Percentiles rank a stretch among this genome's conserved stretches.
Evolutionary conservation across 2,329 filamentous ascomycete species (phyloP).

Genomic region (Amauroascus verrucosus): DNA sequence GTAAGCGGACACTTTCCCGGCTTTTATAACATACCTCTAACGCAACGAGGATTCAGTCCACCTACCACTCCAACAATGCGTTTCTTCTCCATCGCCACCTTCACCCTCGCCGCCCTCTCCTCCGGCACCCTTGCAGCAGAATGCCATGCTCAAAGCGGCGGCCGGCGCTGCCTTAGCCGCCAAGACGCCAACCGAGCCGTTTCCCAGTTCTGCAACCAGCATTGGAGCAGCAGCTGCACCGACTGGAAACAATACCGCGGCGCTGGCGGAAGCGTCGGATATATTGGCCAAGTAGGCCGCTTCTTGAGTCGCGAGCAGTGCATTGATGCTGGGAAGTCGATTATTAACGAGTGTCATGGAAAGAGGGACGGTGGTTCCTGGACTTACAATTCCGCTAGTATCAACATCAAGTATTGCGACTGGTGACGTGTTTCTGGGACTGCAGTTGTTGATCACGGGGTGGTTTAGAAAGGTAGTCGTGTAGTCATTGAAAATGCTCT

Average conservation of each 20-base stretch:
- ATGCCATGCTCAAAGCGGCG: conserved; percentile 1
- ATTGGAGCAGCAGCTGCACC: conserved; percentile 1
- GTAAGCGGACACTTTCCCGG: no score
- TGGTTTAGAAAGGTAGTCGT: not conserved
- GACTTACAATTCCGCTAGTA: not conserved
- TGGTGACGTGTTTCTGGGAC: not conserved
- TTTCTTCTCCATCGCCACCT: conserved; percentile 5
- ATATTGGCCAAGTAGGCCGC: conserved; percentile 3
- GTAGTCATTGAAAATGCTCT: not conserved
- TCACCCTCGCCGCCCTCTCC: conserved; percentile 1
- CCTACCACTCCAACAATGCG: not conserved
- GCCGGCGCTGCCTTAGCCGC: conserved; percentile 1
- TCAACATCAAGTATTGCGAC: conserved; percentile 9
- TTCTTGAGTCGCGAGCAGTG: conserved; percentile 4
- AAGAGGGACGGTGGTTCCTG: conserved; percentile 5
- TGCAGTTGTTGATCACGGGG: not conserved
- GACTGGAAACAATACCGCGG: conserved; percentile 3
- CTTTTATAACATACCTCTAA: not conserved
- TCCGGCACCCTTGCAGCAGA: conserved; percentile 6
- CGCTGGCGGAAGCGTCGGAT: conserved; percentile 1
- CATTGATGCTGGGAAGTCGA: conserved; percentile 1
- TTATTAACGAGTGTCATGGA: not conserved
- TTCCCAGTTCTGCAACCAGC: not conserved
- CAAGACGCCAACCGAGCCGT: conserved; percentile 1
- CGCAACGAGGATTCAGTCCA: not conserved